Evolutionary conservation across 2,329 filamentous ascomycete species (phyloP).

Genomic region (Aspergillus niger): DNA sequence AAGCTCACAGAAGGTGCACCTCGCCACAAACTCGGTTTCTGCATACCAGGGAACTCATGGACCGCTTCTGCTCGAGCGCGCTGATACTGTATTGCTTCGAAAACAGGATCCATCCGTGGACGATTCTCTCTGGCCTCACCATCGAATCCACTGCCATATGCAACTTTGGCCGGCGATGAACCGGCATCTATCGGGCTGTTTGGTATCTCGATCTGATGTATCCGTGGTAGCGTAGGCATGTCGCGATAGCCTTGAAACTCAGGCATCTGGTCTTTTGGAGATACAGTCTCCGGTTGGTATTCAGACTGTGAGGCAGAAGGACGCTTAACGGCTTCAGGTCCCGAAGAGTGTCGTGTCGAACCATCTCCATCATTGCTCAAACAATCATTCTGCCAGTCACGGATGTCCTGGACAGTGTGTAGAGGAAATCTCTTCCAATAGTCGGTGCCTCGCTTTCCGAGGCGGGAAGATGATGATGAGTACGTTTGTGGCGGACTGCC

Average conservation of each 20-base stretch:
- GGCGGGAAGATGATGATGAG: constrained; percentile 22
- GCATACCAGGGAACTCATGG: background rate
- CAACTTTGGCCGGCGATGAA: background rate
- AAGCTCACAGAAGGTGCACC: constrained; percentile 35
- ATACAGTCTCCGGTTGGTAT: background rate
- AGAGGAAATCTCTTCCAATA: constrained; percentile 44
- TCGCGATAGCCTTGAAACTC: background rate
- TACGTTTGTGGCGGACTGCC: constrained; percentile 12
- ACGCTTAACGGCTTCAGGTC: background rate
- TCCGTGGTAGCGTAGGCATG: background rate
- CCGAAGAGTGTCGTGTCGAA: background rate
- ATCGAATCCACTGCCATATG: background rate
- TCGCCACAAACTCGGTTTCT: constrained; percentile 29
- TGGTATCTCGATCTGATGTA: background rate
- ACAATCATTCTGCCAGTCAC: constrained; percentile 40
- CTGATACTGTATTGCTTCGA: constrained; percentile 2
- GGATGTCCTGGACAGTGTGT: constrained; percentile 35
- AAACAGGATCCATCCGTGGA: background rate
- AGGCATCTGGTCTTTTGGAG: background rate
- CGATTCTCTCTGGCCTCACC: background rate
- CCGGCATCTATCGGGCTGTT: background rate
- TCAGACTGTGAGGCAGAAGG: background rate
- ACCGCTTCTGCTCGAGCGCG: background rate
- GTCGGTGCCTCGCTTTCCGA: constrained; percentile 37
- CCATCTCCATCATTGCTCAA: background rate